Conservation (phyloP, 2,329 filamentous ascomycete genomes). For the Stachybotrys chartarum region DNA sequence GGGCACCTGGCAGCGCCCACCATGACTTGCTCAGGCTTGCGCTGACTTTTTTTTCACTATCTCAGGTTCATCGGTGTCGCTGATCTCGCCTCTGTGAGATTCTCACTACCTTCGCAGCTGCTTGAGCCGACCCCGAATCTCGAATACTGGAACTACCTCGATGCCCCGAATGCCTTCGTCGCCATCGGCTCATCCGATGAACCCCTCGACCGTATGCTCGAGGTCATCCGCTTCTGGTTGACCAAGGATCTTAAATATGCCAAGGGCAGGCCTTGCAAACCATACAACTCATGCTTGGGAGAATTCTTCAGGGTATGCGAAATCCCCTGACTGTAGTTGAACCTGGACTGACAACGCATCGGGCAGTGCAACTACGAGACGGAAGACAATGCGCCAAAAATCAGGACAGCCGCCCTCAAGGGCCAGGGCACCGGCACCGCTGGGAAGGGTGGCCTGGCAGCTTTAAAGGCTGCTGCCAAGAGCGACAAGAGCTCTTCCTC, state of each 20-base stretch:
- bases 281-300: constrained; percentile 93
- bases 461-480: constrained; percentile 37
- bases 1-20: constrained; percentile 14
- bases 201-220: constrained; percentile 86
- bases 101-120: constrained; percentile 91
- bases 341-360: constrained; percentile 7
- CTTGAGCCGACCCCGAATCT: constrained; percentile 94
- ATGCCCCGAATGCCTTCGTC: constrained; percentile 84
- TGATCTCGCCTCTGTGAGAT: constrained; percentile 91
- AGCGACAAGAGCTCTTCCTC: constrained; percentile 39
- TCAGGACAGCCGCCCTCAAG: constrained; percentile 41
- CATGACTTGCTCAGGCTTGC: background rate
- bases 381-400: constrained; percentile 65
- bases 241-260: constrained; percentile 99
- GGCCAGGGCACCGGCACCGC: constrained; percentile 21
- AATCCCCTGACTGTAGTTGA: background rate
- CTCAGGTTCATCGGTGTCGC: constrained; percentile 87
- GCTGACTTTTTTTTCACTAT: constrained; percentile 7
- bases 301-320: constrained; percentile 85
- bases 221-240: constrained; percentile 94
- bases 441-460: constrained; percentile 37
- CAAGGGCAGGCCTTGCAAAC: constrained; percentile 97
- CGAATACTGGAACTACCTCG: constrained; percentile 98
- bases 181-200: constrained; percentile 85
- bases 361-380: constrained; percentile 89